Conservation (phyloP, 192 early-diverging fungal species). For the Coemansia furcata region DNA sequence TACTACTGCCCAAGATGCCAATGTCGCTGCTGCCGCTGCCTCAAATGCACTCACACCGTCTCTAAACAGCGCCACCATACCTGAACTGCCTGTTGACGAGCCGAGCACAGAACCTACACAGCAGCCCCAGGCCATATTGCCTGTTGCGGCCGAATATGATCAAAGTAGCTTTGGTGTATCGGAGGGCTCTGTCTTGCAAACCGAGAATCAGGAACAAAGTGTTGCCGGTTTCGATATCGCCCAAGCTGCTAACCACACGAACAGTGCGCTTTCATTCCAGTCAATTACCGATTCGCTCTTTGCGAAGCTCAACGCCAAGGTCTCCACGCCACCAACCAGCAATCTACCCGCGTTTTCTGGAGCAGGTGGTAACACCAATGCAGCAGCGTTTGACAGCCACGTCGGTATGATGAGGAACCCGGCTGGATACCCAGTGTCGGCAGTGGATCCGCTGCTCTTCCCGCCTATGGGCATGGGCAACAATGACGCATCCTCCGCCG, state of each 20-base stretch:
- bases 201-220: not conserved
- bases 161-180: not conserved
- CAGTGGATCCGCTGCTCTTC: constrained; percentile 44
- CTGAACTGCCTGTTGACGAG: not conserved
- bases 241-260: constrained; percentile 7
- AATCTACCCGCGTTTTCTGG: constrained; percentile 17
- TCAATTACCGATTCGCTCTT: constrained; percentile 46
- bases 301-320: constrained; percentile 50
- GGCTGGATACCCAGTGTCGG: constrained; percentile 18
- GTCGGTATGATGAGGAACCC: constrained; percentile 3
- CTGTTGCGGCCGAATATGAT: not conserved
- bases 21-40: not conserved
- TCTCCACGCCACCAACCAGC: constrained; percentile 17
- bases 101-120: not conserved
- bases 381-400: constrained; percentile 3
- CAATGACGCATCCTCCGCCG: not conserved
- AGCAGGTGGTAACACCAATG: not conserved
- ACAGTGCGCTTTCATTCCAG: constrained; percentile 48
- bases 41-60: not conserved
- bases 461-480: constrained; percentile 17
- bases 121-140: not conserved
- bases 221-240: not conserved
- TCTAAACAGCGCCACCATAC: not conserved
- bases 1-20: not conserved
- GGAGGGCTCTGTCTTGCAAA: not conserved